Percentiles rank a stretch among this genome's conserved stretches.
phyloP scores from a whole-genome alignment of 2,329 filamentous ascomycete species.

The Aspergillus pseudoviridinutans region DNA sequence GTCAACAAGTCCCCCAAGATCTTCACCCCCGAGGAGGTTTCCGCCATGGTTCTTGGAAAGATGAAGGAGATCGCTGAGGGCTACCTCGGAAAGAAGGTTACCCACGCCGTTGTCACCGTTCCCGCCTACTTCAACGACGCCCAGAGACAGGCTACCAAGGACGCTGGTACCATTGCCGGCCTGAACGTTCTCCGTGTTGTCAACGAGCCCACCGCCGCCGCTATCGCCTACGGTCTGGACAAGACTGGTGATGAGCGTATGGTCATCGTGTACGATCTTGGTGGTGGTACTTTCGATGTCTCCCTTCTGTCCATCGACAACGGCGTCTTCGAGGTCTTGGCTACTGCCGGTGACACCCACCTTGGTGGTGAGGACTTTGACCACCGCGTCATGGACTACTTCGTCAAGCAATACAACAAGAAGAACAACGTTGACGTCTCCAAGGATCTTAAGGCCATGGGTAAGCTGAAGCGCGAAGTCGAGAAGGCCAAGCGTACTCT shows the following conservation, averaged over 20 bases:
- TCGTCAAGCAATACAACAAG: slow-evolving; percentile 98
- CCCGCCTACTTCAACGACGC: slow-evolving; percentile 99
- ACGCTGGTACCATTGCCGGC: slow-evolving; percentile 86
- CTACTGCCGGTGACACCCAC: slow-evolving; percentile 94
- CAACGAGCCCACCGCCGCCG: slow-evolving; percentile 93
- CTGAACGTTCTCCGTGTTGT: slow-evolving; percentile 94
- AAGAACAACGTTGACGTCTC: slow-evolving; percentile 88
- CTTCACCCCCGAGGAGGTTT: slow-evolving; percentile 65
- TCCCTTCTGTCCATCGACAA: slow-evolving; percentile 87
- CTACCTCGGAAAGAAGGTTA: slow-evolving; percentile 59
- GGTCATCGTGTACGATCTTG: slow-evolving; percentile 90
- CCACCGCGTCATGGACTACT: slow-evolving; percentile 93
- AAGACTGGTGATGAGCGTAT: slow-evolving; percentile 79
- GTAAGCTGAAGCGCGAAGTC: slow-evolving; percentile 98
- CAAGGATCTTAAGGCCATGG: slow-evolving; percentile 96
- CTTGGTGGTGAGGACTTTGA: slow-evolving; percentile 99
- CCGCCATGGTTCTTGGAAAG: slow-evolving; percentile 63
- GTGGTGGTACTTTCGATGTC: slow-evolving; percentile 93
- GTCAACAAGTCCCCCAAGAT: slow-evolving; percentile 56
- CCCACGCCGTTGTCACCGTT: slow-evolving; percentile 77
- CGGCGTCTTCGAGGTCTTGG: slow-evolving; percentile 90
- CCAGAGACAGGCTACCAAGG: slow-evolving; percentile 95
- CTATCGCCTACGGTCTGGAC: slow-evolving; percentile 90
- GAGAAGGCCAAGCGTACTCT: slow-evolving; percentile 99
- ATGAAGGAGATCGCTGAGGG: slow-evolving; percentile 64